These are phyloP conservation scores for Paecilomyces niveus DNA, from an alignment of 2,329 filamentous ascomycete genomes.

Conservation along the genomic window DNA sequence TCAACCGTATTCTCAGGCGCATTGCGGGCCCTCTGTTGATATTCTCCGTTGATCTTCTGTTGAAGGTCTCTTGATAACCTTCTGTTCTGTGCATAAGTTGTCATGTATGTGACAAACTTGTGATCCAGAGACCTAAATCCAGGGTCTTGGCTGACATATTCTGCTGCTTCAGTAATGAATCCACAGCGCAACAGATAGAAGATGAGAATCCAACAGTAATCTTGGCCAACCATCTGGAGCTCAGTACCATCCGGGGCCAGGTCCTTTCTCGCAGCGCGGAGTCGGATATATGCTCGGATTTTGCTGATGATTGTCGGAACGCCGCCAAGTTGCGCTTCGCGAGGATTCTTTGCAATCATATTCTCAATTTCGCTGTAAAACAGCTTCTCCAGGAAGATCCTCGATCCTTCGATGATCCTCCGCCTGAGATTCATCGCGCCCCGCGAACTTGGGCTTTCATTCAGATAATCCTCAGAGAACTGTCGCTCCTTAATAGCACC, in stretches of 20 bases:
- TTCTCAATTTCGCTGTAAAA: constrained; percentile 73
- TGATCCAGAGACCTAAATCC: constrained; percentile 87
- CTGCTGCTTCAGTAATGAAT: constrained; percentile 72
- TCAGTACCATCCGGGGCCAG: constrained; percentile 74
- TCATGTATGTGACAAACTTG: constrained; percentile 81
- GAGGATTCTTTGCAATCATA: constrained; percentile 72
- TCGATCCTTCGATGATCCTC: constrained; percentile 72
- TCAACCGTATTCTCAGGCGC: constrained; percentile 82
- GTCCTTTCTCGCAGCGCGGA: constrained; percentile 73
- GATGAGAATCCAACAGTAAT: constrained; percentile 88
- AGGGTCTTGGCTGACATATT: constrained; percentile 73
- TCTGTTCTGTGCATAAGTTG: constrained; percentile 73
- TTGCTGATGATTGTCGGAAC: constrained; percentile 83
- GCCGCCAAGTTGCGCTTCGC: constrained; percentile 83
- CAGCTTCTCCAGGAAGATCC: constrained; percentile 69
- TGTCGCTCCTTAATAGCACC: constrained; percentile 66
- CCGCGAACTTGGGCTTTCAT: constrained; percentile 61
- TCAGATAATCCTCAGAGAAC: constrained; percentile 69
- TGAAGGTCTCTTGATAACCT: constrained; percentile 72
- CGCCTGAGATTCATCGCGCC: constrained; percentile 64
- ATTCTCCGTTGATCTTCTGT: constrained; percentile 83
- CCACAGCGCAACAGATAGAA: constrained; percentile 87
- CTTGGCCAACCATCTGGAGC: constrained; percentile 70
- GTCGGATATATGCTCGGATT: constrained; percentile 82
- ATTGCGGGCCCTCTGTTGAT: constrained; percentile 75